Percentiles rank a stretch among this genome's conserved stretches.
These are phyloP conservation scores for Raffaelea arxii DNA, from an alignment of 2,329 filamentous ascomycete genomes.

Conservation along the genomic window DNA sequence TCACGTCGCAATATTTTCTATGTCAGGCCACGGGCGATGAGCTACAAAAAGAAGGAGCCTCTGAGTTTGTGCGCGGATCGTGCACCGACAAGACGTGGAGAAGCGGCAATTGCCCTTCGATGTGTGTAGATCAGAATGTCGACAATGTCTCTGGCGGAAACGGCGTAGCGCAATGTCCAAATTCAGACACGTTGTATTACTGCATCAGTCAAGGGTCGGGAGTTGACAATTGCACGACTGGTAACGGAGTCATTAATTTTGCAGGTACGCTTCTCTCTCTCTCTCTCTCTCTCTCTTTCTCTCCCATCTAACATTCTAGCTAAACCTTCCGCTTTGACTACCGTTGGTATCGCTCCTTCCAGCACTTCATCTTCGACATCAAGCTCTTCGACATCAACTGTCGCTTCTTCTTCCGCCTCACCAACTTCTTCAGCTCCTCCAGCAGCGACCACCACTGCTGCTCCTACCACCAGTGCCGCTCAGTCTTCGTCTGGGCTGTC, in stretches of 20 bases:
- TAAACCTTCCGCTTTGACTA: slow-evolving; percentile 9
- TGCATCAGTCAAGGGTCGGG: slow-evolving; percentile 15
- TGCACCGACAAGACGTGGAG: slow-evolving; percentile 24
- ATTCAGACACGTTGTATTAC: slow-evolving; percentile 14
- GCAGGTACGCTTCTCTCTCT: slow-evolving; percentile 3
- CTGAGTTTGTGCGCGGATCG: slow-evolving; percentile 20
- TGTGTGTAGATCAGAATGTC: slow-evolving; percentile 19
- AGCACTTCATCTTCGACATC: slow-evolving; percentile 1
- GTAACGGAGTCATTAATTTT: slow-evolving; percentile 9
- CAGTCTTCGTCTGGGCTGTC: neutral
- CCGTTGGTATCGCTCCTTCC: slow-evolving; percentile 12
- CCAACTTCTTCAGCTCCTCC: neutral
- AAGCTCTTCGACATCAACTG: neutral
- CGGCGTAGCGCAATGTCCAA: slow-evolving; percentile 11
- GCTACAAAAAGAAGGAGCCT: slow-evolving; percentile 13
- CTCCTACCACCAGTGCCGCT: neutral
- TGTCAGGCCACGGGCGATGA: slow-evolving; percentile 20
- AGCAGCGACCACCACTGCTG: neutral
- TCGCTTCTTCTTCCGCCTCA: neutral
- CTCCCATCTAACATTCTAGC: neutral
- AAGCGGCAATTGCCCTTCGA: slow-evolving; percentile 20
- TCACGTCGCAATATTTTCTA: slow-evolving; percentile 16
- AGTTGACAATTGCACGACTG: slow-evolving; percentile 12
- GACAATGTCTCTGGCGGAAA: slow-evolving; percentile 11
- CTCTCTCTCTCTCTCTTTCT: neutral